phyloP scores from a whole-genome alignment of 1,139 yeast genomes.

The Yamadazyma mexicana region DNA sequence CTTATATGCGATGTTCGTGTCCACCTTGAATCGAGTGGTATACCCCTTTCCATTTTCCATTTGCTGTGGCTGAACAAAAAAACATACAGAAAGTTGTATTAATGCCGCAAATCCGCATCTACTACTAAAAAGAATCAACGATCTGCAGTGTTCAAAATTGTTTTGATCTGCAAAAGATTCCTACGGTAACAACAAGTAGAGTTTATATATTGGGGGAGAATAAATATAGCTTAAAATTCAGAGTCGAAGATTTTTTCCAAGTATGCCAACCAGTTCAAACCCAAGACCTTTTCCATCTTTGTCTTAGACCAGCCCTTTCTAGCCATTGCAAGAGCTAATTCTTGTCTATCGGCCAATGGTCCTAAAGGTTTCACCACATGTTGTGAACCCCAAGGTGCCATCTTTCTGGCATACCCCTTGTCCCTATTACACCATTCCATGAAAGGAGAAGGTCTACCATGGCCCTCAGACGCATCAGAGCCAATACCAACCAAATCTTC shows the following conservation, averaged over 20 bases:
- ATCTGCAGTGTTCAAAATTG: too few relatives aligned
- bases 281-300: slow-evolving; percentile 15
- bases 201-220: not conserved
- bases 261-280: slow-evolving; percentile 14
- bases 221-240: not conserved
- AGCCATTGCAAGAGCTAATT: slow-evolving; percentile 16
- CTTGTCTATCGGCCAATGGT: slow-evolving; percentile 15
- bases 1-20: slow-evolving; percentile 2
- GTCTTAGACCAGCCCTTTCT: slow-evolving; percentile 15
- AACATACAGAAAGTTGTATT: too few relatives aligned
- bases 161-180: too few relatives aligned
- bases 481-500: slow-evolving; percentile 17
- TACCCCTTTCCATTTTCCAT: not conserved
- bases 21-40: slow-evolving; percentile 6
- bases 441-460: slow-evolving; percentile 16
- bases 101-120: not conserved
- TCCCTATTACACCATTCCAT: slow-evolving; percentile 18
- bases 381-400: slow-evolving; percentile 17
- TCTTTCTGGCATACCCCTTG: slow-evolving; percentile 15
- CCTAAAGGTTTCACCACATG: slow-evolving; percentile 17
- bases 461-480: slow-evolving; percentile 17
- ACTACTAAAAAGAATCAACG: not conserved
- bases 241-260: slow-evolving; percentile 13
- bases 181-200: not conserved
- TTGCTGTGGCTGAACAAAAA: not conserved